Evolutionary conservation across 495 filamentous ascomycete genomes (phyloP).

Genomic region (Penicillium verhagenii): DNA sequence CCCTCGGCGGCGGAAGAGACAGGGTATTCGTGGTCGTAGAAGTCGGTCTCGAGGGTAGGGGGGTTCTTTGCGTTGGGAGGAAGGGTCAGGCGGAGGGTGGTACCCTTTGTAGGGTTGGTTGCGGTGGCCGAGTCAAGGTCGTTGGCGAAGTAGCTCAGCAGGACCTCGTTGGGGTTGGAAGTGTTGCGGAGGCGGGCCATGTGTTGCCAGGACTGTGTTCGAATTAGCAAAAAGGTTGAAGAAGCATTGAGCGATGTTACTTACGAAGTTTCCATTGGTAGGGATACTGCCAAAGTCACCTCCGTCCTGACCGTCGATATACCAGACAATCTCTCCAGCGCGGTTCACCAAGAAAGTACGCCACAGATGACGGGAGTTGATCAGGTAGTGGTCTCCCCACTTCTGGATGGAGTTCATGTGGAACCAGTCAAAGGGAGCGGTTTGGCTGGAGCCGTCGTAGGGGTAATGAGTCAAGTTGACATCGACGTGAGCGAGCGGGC

Average conservation of each 20-base stretch:
- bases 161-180: slow-evolving; percentile 1
- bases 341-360: slow-evolving; percentile 23
- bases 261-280: slow-evolving; percentile 1
- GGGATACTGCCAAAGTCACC: slow-evolving; percentile 34
- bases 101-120: slow-evolving; percentile 9
- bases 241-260: neutral
- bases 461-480: slow-evolving; percentile 5
- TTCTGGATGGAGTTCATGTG: slow-evolving; percentile 41
- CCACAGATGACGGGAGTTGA: slow-evolving; percentile 32
- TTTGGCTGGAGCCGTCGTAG: slow-evolving; percentile 7
- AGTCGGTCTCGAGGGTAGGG: slow-evolving; percentile 9
- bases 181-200: slow-evolving; percentile 9
- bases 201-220: slow-evolving; percentile 13
- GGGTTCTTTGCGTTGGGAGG: slow-evolving; percentile 15
- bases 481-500: slow-evolving; percentile 17
- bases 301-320: slow-evolving; percentile 29
- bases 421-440: slow-evolving; percentile 33
- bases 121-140: slow-evolving; percentile 3
- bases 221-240: neutral
- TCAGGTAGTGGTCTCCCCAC: slow-evolving; percentile 29
- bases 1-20: slow-evolving; percentile 39
- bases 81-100: slow-evolving; percentile 14
- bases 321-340: slow-evolving; percentile 29
- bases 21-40: slow-evolving; percentile 21
- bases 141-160: slow-evolving; percentile 21